Base-by-base conservation (phyloP, 257 asterid genomes). In the Petunia axillaris region DNA sequence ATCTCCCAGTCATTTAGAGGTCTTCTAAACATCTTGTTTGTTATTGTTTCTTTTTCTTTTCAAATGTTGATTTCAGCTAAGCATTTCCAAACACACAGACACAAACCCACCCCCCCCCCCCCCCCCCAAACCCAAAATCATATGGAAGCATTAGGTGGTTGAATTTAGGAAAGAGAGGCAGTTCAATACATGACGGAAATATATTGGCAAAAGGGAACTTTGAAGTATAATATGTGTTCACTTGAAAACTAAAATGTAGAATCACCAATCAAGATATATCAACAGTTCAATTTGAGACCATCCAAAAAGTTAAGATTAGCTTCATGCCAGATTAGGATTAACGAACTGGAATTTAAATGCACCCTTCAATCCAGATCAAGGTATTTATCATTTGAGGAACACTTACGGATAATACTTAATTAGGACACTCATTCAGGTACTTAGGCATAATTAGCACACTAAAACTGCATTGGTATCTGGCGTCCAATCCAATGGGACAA, bases 81-180 rank as follows among this genome's bases (percentile, higher is more conserved):
- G 38, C 1, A 6, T 66, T 41, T 66, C 54, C 75, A 41, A 3
- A 40, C 40, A 41, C 54, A 25, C 25, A 25, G 25, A 25, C 25
- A 25, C 25, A 25, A 25, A 25, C 25, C 25, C 25, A 25, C 25
- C 25, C 25, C 25, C 25, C 25, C 25, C 25, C 25, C 25, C 25
- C 25, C 25, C 25, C 25, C 25, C 25, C 25, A 25, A 25, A 25
- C 25, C 25, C 25, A 25, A 25, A 7, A 6, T 66, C 75, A 66
- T 66, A 66, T 15, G 75, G 13, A 66, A 3, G 41, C 37, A 41
- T 41, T 41, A 41, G 75, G 75, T 66, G 75, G 75, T 6, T 66
- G 54, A 66, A 7, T 66, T 14, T 66, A 7, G 6, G 75, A 41
- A 66, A 7, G 53, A 15, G 6, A 6, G 0, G 0, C 38, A 14